These are phyloP conservation scores for Whalleya microplaca DNA, from an alignment of 2,329 filamentous ascomycete genomes.

Conservation along the genomic window DNA sequence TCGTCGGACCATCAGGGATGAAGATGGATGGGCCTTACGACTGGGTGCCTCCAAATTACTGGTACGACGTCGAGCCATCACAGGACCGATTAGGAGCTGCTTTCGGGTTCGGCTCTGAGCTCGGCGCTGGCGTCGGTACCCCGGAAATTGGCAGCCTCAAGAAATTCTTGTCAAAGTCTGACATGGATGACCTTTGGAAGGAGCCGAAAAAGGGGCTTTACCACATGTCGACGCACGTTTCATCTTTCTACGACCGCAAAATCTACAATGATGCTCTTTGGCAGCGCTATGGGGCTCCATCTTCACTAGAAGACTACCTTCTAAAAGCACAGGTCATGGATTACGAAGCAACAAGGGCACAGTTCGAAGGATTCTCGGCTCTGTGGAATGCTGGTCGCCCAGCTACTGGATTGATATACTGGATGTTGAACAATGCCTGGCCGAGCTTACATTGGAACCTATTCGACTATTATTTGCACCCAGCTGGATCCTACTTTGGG, in stretches of 20 bases:
- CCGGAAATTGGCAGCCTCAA: conserved; percentile 58
- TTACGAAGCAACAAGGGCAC: conserved; percentile 64
- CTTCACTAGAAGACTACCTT: conserved; percentile 59
- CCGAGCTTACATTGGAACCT: conserved; percentile 68
- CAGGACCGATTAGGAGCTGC: conserved; percentile 54
- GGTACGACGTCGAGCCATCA: conserved; percentile 52
- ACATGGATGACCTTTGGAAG: conserved; percentile 61
- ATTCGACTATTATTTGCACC: conserved; percentile 65
- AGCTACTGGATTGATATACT: conserved; percentile 66
- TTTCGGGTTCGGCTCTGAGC: conserved; percentile 66
- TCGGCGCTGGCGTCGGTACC: conserved; percentile 64
- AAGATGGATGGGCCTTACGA: conserved; percentile 71
- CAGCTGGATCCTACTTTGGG: conserved; percentile 63
- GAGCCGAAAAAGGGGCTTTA: conserved; percentile 55
- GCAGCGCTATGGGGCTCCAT: conserved; percentile 55
- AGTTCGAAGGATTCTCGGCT: conserved; percentile 60
- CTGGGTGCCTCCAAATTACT: conserved; percentile 68
- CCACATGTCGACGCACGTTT: conserved; percentile 62
- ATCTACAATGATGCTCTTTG: conserved; percentile 63
- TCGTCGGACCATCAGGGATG: conserved; percentile 61
- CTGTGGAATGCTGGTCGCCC: conserved; percentile 54
- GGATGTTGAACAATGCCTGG: conserved; percentile 71
- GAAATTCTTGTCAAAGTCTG: conserved; percentile 54
- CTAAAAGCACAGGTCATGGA: conserved; percentile 64
- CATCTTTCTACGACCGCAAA: conserved; percentile 57